Base-by-base conservation (phyloP, 2,329 filamentous ascomycete species). In the Fusarium pseudocircinatum region DNA sequence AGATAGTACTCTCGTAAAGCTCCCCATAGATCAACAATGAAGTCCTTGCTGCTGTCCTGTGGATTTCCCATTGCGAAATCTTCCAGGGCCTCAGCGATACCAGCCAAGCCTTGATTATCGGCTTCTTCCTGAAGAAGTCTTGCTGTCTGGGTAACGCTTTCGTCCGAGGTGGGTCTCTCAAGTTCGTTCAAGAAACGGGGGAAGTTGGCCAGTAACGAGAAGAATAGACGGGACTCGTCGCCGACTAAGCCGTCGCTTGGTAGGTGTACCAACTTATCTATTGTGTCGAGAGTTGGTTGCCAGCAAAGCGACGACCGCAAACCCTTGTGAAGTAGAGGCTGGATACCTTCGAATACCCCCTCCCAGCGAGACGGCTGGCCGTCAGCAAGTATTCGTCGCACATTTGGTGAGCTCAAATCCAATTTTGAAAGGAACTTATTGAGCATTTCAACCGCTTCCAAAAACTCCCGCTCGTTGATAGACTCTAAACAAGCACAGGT, bases 401-500 rank as follows among this genome's bases (percentile, higher is more conserved):
- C 90, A 40, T 84, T 87, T 0, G 91, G 87, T 69, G 93, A 90
- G 50, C 89, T 88, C 49, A 99, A 88, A 80, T 99, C 93, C 28
- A 98, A 85, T 80, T 96, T 97, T 74, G 91, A 89, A 28, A 99
- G 84, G 40, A 97, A 91, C 78, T 93, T 93, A 66, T 97, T 93
- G 15, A 99, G 87, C 93, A 99, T 98, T 59, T 93, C 92, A 18
- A 98, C 86, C 28, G 94, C 95, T 80, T 98, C 96, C 70, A 96
- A 89, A 72, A 97, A 99, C 79, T 99, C 96, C 28, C 92, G 90
- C 82, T 99, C 97, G 73, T 98, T 97, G 78, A 98, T 97, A 0
- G 96, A 98, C 78, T 98, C 95, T 26, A 99, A 85, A 80, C 96
- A 99, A 16, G 96, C 96, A 78, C 95, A 98, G 0, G 94, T 97